Conservation (phyloP, 1,284 basidiomycete species). For the Sanghuangporus sanghuang region DNA sequence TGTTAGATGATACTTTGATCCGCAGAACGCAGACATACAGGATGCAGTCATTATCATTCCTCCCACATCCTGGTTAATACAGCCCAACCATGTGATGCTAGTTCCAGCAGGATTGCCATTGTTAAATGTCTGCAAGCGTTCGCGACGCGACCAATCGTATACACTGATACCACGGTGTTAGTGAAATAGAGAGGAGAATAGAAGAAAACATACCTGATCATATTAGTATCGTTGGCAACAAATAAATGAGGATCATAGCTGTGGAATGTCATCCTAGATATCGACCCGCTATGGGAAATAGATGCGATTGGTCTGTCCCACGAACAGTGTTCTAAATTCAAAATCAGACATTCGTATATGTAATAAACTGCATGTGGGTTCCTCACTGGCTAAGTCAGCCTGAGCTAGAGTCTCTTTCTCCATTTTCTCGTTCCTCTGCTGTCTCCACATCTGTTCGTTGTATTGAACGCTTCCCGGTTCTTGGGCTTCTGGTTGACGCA, state of each 20-base stretch:
- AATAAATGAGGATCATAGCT: conserved; percentile 89
- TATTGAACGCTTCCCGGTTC: conserved; percentile 93
- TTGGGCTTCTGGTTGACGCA: conserved; percentile 95
- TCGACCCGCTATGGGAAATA: conserved; percentile 65
- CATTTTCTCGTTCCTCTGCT: conserved; percentile 85
- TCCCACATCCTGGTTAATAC: conserved; percentile 95
- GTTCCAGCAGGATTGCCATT: conserved; percentile 85
- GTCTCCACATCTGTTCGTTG: conserved; percentile 95
- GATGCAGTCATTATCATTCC: conserved; percentile 88
- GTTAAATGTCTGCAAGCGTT: conserved; percentile 77
- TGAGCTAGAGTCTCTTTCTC: conserved; percentile 68
- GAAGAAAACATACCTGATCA: conserved; percentile 65
- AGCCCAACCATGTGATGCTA: conserved; percentile 84
- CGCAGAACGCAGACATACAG: conserved; percentile 42
- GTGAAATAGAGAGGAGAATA: not conserved
- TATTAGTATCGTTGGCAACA: conserved; percentile 81
- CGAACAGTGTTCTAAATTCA: conserved; percentile 39
- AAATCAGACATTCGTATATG: not conserved
- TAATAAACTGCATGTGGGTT: not conserved
- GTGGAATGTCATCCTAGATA: conserved; percentile 84
- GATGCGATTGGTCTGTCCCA: conserved; percentile 84
- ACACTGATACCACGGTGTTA: conserved; percentile 48
- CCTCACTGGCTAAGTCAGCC: conserved; percentile 64
- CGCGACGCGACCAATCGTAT: conserved; percentile 89
- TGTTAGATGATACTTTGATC: not conserved